Evolutionary conservation across 2,329 filamentous ascomycete species (phyloP).

Genomic region (Cladophialophora bantiana): DNA sequence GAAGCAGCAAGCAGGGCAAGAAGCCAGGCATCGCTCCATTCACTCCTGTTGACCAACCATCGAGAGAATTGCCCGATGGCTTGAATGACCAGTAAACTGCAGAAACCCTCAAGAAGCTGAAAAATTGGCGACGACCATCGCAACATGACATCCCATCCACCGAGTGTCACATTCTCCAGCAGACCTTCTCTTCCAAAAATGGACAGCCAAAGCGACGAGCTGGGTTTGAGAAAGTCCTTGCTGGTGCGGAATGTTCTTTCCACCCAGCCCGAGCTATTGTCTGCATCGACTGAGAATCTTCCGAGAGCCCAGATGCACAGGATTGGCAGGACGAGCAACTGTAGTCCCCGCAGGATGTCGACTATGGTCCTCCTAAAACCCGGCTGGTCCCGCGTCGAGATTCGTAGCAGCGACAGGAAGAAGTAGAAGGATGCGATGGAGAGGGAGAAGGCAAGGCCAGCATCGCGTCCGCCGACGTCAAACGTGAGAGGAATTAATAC

Average conservation of each 20-base stretch:
- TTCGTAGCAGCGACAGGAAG: conserved; percentile 78
- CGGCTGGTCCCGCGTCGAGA: conserved; percentile 80
- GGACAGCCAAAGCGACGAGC: conserved; percentile 79
- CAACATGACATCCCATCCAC: conserved; percentile 86
- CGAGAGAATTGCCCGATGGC: conserved; percentile 91
- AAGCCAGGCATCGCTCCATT: conserved; percentile 95
- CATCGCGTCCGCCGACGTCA: conserved; percentile 94
- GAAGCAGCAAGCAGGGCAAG: conserved; percentile 87
- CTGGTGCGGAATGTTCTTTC: conserved; percentile 76
- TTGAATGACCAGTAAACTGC: conserved; percentile 93
- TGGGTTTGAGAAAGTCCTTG: conserved; percentile 55
- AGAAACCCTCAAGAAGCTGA: conserved; percentile 94
- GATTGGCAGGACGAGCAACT: conserved; percentile 85
- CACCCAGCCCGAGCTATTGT: conserved; percentile 75
- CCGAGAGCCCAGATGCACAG: conserved; percentile 95
- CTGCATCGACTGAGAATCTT: conserved; percentile 91
- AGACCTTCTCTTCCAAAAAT: conserved; percentile 86
- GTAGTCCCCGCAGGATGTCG: conserved; percentile 73
- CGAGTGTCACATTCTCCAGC: conserved; percentile 79
- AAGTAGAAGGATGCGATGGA: conserved; percentile 90
- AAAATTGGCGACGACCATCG: conserved; percentile 93
- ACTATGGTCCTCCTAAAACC: conserved; percentile 75
- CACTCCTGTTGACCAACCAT: conserved; percentile 87
- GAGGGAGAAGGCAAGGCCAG: conserved; percentile 91
- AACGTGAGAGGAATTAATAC: conserved; percentile 96